phyloP scores from a whole-genome alignment of 768 basidiomycete genomes.

The Saitozyma sp. region DNA sequence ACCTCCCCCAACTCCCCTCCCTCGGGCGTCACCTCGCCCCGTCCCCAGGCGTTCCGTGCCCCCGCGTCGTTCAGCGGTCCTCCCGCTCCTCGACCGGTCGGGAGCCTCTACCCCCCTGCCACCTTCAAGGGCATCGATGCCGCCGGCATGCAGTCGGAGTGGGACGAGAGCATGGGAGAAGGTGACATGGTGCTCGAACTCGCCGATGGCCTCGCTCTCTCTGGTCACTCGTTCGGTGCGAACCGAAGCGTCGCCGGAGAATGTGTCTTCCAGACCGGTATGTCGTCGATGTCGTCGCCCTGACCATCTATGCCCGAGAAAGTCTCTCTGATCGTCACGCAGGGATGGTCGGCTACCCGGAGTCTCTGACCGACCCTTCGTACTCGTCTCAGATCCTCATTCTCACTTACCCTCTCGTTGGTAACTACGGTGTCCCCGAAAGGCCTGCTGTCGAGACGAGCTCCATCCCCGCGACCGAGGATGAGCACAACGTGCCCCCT shows the following conservation, averaged over 20 bases:
- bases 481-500: constrained; percentile 50
- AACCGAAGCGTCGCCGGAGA: constrained; percentile 92
- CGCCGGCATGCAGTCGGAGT: constrained; percentile 27
- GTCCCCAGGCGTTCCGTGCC: constrained; percentile 15
- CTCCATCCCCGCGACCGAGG: constrained; percentile 35
- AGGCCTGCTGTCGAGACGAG: constrained; percentile 54
- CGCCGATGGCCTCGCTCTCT: constrained; percentile 79
- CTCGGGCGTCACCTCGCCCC: constrained; percentile 1
- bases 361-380: constrained; percentile 96
- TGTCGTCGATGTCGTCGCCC: constrained; percentile 35
- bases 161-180: constrained; percentile 46
- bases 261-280: constrained; percentile 99
- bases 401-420: constrained; percentile 92
- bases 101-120: constrained; percentile 49
- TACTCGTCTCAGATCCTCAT: constrained; percentile 98
- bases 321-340: constrained; percentile 15
- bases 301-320: neutral
- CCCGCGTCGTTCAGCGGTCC: constrained; percentile 26
- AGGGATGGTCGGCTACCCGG: constrained; percentile 99
- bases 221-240: constrained; percentile 91
- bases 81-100: constrained; percentile 14
- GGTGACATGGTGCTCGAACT: constrained; percentile 73
- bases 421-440: constrained; percentile 94
- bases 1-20: constrained; percentile 9
- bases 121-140: constrained; percentile 47